Evolutionary conservation across 345 rosid genomes (phyloP), one percentile per base, ranked within the genome.

Genomic region (Populus euphratica): DNA sequence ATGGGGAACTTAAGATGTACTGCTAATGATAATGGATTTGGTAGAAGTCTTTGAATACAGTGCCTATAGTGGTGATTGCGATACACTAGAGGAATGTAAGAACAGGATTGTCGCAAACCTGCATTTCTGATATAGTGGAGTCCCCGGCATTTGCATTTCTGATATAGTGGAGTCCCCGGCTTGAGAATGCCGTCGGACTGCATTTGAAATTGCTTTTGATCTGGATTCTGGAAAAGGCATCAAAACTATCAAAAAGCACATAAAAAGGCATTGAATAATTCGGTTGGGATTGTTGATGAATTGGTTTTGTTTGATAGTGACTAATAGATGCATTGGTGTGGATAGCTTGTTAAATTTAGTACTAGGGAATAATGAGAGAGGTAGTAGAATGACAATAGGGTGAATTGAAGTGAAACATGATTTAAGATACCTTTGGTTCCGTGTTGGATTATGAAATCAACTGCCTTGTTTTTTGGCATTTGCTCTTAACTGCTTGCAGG

Each of bases 401-500:
- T 59, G 29, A 59, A 59, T 59, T n/a, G 14, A 59, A 59, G 14
- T 59, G 63, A 59, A 59, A 59, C 29, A 59, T 59, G 63, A 59
- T 59, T 59, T 59, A 59, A n/a, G 70, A 67, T 35, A 35, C 47
- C 6, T 17, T 16, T 14, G 20, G 41, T 67, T 67, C 20, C 70
- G 36, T 29, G 13, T 67, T 9, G 23, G 18, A 21, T 31, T 6
- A 10, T 38, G 41, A 13, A 67, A 67, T 35, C 21, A 67, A 67
- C 7, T 67, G 23, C 21, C 38, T 2, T 35, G 8, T 12, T 29
- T 35, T 31, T 31, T 67, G 38, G 41, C 70, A 67, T 21, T 67
- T 16, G 36, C 49, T 8, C 43, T 36, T 18, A 43, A 56, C 62
- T 78, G 38, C 73, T 59, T 77, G 82, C 89, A 96, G 99, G 99